These are phyloP conservation scores for Zychaea mexicana DNA, from an alignment of 371 early-diverging fungal genomes.

Conservation along the genomic window DNA sequence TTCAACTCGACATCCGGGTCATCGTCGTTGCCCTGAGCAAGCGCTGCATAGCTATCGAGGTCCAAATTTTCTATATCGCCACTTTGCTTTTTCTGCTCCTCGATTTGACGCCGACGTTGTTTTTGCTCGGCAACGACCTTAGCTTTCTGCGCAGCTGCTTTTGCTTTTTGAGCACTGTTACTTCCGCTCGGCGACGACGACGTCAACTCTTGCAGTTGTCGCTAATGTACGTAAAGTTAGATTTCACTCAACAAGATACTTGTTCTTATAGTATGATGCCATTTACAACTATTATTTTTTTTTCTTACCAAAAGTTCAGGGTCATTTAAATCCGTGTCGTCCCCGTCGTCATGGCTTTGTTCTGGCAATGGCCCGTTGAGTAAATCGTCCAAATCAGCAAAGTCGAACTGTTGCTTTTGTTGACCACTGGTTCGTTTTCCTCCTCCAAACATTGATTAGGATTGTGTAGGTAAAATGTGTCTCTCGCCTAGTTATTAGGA, in stretches of 20 bases:
- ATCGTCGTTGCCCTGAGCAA: conserved; percentile 36
- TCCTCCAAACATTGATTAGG: too few species aligned
- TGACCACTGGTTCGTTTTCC: background rate
- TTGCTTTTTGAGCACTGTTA: too few species aligned
- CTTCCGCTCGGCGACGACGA: conserved; percentile 12
- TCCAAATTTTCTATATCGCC: conserved; percentile 25
- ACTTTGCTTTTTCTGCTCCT: background rate
- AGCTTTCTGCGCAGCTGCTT: too few species aligned
- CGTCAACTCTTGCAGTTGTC: conserved; percentile 39
- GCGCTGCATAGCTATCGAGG: conserved; percentile 38
- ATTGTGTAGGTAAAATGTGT: too few species aligned
- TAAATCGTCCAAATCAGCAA: conserved; percentile 25
- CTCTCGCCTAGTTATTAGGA: too few species aligned
- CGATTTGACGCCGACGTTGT: conserved; percentile 4
- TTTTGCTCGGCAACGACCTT: background rate
- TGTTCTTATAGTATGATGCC: background rate
- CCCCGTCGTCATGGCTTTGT: conserved; percentile 24
- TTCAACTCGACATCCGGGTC: conserved; percentile 42
- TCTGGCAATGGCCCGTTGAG: conserved; percentile 11
- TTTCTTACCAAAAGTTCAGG: too few species aligned
- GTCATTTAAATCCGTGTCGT: conserved; percentile 42
- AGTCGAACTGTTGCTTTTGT: conserved; percentile 14
- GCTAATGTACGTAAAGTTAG: conserved; percentile 16
- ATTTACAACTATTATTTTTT: conserved; percentile 47
- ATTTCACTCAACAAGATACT: background rate